Percentiles rank a stretch among this genome's conserved stretches.
Conservation (phyloP, 2,329 filamentous ascomycete species). For the Aspergillus quadrilineatus region DNA sequence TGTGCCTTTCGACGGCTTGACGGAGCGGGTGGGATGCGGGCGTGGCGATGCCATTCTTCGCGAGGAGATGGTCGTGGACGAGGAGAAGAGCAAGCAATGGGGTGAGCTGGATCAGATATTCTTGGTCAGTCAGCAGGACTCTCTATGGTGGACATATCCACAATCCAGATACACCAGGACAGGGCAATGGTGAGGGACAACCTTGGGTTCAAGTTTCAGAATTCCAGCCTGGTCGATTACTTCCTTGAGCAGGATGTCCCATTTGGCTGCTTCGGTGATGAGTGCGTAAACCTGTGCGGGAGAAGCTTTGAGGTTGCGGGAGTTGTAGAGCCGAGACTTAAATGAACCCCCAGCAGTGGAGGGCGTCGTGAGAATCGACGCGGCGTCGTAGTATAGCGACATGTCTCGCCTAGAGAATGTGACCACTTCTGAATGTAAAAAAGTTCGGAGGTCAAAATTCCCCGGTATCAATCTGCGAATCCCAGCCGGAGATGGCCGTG, state of each 20-base stretch:
- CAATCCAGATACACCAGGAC: background rate
- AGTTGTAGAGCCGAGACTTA: conserved; percentile 77
- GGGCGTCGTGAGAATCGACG: conserved; percentile 65
- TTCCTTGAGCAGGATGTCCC: conserved; percentile 81
- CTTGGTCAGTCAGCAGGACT: conserved; percentile 40
- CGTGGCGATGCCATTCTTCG: conserved; percentile 78
- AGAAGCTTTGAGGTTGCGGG: conserved; percentile 72
- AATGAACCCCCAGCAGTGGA: conserved; percentile 74
- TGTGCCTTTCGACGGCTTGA: conserved; percentile 74
- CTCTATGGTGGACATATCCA: background rate
- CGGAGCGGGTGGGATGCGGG: conserved; percentile 76
- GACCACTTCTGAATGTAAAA: background rate
- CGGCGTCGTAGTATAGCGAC: conserved; percentile 95
- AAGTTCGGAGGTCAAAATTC: conserved; percentile 1
- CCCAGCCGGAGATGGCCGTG: background rate
- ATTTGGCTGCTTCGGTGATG: conserved; percentile 83
- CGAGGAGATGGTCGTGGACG: conserved; percentile 79
- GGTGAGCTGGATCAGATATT: conserved; percentile 60
- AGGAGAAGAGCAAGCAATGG: conserved; percentile 78
- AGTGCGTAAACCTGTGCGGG: conserved; percentile 84
- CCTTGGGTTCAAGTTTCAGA: conserved; percentile 79
- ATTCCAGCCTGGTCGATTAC: conserved; percentile 81
- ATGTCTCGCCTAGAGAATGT: conserved; percentile 48
- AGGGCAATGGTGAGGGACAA: conserved; percentile 38
- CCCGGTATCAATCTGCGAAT: background rate